Percentiles rank a stretch among this genome's conserved stretches.
phyloP scores from a whole-genome alignment of 495 filamentous ascomycete genomes.

The Aspergillus nidulans region DNA sequence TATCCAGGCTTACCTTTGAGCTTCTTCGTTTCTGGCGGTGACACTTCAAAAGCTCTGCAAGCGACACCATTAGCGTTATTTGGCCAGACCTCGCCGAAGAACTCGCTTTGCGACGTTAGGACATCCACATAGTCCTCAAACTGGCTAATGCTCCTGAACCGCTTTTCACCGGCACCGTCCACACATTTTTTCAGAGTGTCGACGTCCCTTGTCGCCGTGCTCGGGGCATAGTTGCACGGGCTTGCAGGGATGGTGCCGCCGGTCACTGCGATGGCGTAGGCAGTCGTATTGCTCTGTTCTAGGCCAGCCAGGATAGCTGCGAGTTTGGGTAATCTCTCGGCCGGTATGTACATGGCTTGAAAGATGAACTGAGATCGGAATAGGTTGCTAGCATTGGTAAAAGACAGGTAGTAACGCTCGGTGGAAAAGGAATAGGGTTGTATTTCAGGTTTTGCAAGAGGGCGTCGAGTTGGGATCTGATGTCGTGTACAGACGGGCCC shows the following conservation, averaged over 20 bases:
- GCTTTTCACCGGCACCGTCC: not conserved
- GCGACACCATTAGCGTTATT: not conserved
- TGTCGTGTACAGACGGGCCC: slow-evolving; percentile 31
- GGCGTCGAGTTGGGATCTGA: slow-evolving; percentile 31
- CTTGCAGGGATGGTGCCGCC: not conserved
- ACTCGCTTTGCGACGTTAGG: not conserved
- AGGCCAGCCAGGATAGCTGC: not conserved
- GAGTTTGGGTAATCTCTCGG: not conserved
- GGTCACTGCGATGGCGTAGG: not conserved
- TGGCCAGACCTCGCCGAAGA: not conserved
- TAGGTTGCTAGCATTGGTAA: slow-evolving; percentile 19
- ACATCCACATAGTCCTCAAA: not conserved
- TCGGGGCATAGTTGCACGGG: not conserved
- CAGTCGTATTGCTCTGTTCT: not conserved
- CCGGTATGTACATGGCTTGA: not conserved
- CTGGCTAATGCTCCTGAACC: not conserved
- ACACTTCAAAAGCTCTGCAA: not conserved
- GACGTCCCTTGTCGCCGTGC: not conserved
- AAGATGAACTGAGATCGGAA: slow-evolving; percentile 14
- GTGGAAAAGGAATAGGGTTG: slow-evolving; percentile 32
- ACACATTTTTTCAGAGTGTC: not conserved
- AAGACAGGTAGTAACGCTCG: not conserved
- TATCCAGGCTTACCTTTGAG: not conserved
- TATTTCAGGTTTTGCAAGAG: slow-evolving; percentile 30
- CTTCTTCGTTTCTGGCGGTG: not conserved